A percentile compares a stretch with the other conserved stretches of the same genome.
These are phyloP conservation scores for Lactuca saligna DNA, from an alignment of 129 eudicot species.

Conservation along the genomic window DNA sequence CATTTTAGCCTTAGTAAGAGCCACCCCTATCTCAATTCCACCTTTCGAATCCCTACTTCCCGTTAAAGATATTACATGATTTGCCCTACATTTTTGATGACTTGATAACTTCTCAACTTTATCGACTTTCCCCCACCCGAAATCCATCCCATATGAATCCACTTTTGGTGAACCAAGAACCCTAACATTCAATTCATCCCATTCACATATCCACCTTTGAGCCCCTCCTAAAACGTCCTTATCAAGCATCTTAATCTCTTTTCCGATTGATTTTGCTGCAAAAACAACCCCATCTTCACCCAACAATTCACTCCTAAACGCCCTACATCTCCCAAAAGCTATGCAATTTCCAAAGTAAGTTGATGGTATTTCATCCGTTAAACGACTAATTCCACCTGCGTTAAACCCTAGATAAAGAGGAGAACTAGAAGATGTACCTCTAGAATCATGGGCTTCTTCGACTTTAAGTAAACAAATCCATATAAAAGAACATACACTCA, in stretches of 20 bases:
- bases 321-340: constrained; percentile 44
- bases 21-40: constrained; percentile 54
- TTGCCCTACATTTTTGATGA: constrained; percentile 13
- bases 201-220: constrained; percentile 41
- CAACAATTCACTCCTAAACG: constrained; percentile 15
- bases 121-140: constrained; percentile 46
- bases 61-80: constrained; percentile 26
- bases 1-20: constrained; percentile 32
- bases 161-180: constrained; percentile 58
- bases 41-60: constrained; percentile 42
- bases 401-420: constrained; percentile 40
- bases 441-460: not conserved
- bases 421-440: not conserved
- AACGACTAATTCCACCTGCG: constrained; percentile 47
- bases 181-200: constrained; percentile 38
- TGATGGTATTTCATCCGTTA: constrained; percentile 32
- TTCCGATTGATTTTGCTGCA: constrained; percentile 44
- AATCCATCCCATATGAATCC: constrained; percentile 46
- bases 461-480: constrained; percentile 42
- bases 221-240: constrained; percentile 39
- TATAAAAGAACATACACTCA: constrained; percentile 33
- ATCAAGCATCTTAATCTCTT: constrained; percentile 39
- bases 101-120: constrained; percentile 50
- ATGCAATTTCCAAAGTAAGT: constrained; percentile 47
- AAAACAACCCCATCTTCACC: constrained; percentile 40